A percentile compares a stretch with the other conserved stretches of the same genome.
These are phyloP conservation scores for Lithospermum erythrorhizon DNA, from an alignment of 257 asterid species.

Conservation along the genomic window DNA sequence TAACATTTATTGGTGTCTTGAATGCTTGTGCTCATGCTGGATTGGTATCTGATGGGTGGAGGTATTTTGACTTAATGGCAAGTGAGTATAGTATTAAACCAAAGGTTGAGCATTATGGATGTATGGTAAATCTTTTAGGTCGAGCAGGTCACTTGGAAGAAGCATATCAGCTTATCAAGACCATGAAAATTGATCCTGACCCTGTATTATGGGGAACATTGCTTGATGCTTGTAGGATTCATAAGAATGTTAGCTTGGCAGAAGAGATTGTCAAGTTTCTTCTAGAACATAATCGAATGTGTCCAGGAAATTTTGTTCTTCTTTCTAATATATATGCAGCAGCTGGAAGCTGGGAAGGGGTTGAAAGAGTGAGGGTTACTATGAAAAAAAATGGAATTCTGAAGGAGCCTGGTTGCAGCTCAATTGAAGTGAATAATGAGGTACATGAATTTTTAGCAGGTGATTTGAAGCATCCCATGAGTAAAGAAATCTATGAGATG, in stretches of 20 bases:
- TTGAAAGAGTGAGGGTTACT: slow-evolving; percentile 19
- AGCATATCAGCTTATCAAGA: slow-evolving; percentile 18
- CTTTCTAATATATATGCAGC: slow-evolving; percentile 25
- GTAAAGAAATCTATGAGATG: slow-evolving; percentile 20
- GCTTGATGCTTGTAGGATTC: slow-evolving; percentile 22
- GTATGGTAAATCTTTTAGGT: slow-evolving; percentile 22
- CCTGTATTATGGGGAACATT: slow-evolving; percentile 21
- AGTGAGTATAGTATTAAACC: slow-evolving; percentile 6
- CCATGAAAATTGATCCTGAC: slow-evolving; percentile 22
- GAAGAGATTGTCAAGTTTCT: slow-evolving; percentile 17
- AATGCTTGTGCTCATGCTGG: slow-evolving; percentile 26
- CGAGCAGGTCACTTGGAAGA: slow-evolving; percentile 19
- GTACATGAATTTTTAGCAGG: slow-evolving; percentile 24
- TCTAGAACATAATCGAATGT: slow-evolving; percentile 4
- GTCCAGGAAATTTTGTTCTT: slow-evolving; percentile 22
- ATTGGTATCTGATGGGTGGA: slow-evolving; percentile 20
- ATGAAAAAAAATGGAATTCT: slow-evolving; percentile 19
- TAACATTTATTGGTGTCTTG: slow-evolving; percentile 19
- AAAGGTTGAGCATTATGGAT: slow-evolving; percentile 24
- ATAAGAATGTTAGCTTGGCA: slow-evolving; percentile 10
- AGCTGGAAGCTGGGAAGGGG: slow-evolving; percentile 20
- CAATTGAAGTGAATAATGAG: slow-evolving; percentile 19
- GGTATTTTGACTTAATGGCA: slow-evolving; percentile 12
- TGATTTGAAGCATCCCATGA: slow-evolving; percentile 17
- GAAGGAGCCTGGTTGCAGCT: slow-evolving; percentile 28